Base-by-base conservation (phyloP, 164 flowering plant species). In the Euptelea pleiosperma region DNA sequence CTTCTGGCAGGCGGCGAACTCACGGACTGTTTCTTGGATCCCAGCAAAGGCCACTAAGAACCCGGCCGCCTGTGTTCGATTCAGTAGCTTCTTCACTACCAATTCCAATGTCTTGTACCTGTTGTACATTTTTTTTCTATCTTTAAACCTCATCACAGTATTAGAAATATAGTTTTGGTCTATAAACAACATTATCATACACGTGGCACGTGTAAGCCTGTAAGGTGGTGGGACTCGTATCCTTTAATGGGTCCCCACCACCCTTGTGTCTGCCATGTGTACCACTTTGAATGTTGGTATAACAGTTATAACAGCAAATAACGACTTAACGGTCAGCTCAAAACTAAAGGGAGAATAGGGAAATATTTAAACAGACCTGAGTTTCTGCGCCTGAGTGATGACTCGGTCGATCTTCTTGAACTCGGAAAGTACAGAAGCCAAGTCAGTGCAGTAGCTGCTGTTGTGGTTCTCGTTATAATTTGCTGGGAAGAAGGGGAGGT, bases 31-130 rank as follows among this genome's bases (percentile, higher is more conserved):
- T 14, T 83, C 86, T 59, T 83, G 89, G 61, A 85, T 77, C 37
- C 80, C 80, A 1, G 79, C 71, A 49, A 86, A 87, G 14, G 82
- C 82, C 36, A 86, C 85, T 33, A 89, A 53, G 72, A 87, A 89
- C 67, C 82, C 75, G 0, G 84, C 89, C 1, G 91, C 94, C 51
- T 86, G 91, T 14, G 75, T 67, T 25, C 50, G 78, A 58, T 59
- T 67, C 61, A 83, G 55, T 40, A 89, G 79, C 72, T 78, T 85
- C 78, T 79, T 80, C 52, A 79, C 78, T 36, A 66, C 80, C 73
- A 77, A 12, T 68, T 89, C 87, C 67, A 89, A 46, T 54, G 84
- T 78, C 73, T 78, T 86, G 61, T 63, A 76, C 77, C 91, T 83
- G 79, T 64, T 18, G 12, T 4, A 37, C 25, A 43, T 31, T 15